Base-by-base conservation (phyloP, 805 yeast species). In the Lipomyces sp. region DNA sequence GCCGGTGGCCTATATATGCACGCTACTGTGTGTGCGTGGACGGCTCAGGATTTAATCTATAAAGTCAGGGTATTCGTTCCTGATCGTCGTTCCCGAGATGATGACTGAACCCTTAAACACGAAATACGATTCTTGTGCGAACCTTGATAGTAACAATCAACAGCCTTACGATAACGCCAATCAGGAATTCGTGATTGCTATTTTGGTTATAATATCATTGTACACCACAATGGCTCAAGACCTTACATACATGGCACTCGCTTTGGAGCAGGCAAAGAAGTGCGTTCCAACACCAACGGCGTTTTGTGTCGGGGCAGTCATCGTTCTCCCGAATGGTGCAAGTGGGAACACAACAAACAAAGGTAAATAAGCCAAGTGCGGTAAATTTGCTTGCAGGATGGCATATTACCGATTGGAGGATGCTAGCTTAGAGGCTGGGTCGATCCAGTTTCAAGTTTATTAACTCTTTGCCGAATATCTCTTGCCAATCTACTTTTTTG, bases 251-350 rank as follows among this genome's bases (percentile, higher is more conserved):
- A 92, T 95, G 98, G 80, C 84, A 63, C 57, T 86, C 68, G 98
- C 98, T 0, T 76, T 95, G 11, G 83, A 83, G 34, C 87, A 90
- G 74, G 98, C 98, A 0, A 79, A 82, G 32, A 88, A 89, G 74
- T 91, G 97, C 74, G 91, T 85, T 2, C 89, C 89, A 32, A 89
- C 96, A 0, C 85, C 85, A 42, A 90, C 97, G 0, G 97, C 97
- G 30, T 94, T 90, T 75, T 87, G 93, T 69, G 98, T 95, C n/a
- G 99, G 99, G 4, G 96, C 97, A 0, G 87, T 92, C 0, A 64
- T 73, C 30, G 79, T 95, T 6, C 64, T 67, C 15, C 71, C 69
- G 11, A 56, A 39, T n/a, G 57, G 48, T 32, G 59, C 64, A 10
- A 51, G n/a, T 5, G 65, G 60, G 4, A 62, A 66, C n/a, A 24